Evolutionary conservation across 2,329 filamentous ascomycete species (phyloP).

Genomic region (Trichoderma sp.): DNA sequence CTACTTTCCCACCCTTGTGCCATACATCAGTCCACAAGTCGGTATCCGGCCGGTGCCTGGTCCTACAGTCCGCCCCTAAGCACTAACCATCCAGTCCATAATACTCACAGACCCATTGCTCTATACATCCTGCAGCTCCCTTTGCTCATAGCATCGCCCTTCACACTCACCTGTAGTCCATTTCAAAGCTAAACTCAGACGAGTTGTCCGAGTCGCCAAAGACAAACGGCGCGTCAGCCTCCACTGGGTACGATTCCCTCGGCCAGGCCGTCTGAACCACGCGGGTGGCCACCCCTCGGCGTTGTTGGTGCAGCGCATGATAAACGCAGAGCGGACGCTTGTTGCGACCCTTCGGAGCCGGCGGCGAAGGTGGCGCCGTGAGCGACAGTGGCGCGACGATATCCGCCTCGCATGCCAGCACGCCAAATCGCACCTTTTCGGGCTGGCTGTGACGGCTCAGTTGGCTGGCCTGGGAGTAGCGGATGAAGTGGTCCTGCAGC

Average conservation of each 20-base stretch:
- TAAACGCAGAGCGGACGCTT: constrained; percentile 36
- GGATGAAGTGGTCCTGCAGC: constrained; percentile 44
- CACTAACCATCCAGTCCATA: neutral
- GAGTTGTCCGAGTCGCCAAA: constrained; percentile 33
- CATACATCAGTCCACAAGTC: neutral
- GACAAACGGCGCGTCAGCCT: constrained; percentile 32
- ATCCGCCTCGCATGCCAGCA: constrained; percentile 48
- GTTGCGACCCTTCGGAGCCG: constrained; percentile 36
- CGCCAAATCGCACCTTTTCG: constrained; percentile 45
- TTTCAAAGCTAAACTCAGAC: constrained; percentile 36
- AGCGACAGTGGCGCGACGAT: constrained; percentile 33
- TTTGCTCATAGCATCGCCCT: neutral
- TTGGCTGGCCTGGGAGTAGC: constrained; percentile 42
- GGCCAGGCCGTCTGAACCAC: constrained; percentile 1
- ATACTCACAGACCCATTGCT: neutral
- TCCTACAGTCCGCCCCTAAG: neutral
- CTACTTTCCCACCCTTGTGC: neutral
- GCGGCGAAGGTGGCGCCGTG: constrained; percentile 27
- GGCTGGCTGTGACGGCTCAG: constrained; percentile 41
- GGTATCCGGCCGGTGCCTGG: neutral
- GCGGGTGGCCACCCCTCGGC: constrained; percentile 28
- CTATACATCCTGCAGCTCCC: too few relatives aligned
- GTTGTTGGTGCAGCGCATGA: constrained; percentile 31
- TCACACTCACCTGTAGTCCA: constrained; percentile 28
- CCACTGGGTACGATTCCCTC: constrained; percentile 21